phyloP scores from a whole-genome alignment of 208 protist genomes.

The Trypanosomatidae sp. region DNA sequence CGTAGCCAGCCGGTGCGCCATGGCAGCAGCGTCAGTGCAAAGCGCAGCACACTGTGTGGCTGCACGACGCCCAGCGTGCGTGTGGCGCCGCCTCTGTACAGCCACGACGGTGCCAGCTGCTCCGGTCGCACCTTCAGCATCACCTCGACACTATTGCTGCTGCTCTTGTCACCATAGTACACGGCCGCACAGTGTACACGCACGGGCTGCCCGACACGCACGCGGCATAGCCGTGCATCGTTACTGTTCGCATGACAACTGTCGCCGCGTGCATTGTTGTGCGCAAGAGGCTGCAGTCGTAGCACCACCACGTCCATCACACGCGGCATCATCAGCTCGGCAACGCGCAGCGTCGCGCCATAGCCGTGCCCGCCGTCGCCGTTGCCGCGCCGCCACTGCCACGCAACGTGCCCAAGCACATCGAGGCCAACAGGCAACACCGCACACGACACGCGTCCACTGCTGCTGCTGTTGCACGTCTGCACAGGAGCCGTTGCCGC shows the following conservation, averaged over 20 bases:
- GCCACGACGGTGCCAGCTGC: constrained; percentile 28
- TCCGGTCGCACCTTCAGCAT: constrained; percentile 54
- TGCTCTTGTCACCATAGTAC: constrained; percentile 16
- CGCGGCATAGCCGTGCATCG: background rate
- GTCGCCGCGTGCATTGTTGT: background rate
- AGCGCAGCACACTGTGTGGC: constrained; percentile 8
- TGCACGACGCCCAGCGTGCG: constrained; percentile 18
- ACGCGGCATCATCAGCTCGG: constrained; percentile 14
- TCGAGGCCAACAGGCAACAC: constrained; percentile 7
- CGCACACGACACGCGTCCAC: constrained; percentile 1
- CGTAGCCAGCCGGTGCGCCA: constrained; percentile 39
- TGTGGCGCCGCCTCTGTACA: constrained; percentile 53
- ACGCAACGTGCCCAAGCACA: constrained; percentile 34
- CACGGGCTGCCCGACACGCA: constrained; percentile 15
- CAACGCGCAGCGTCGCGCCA: too few relatives aligned
- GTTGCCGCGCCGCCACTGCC: constrained; percentile 29
- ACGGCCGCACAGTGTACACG: constrained; percentile 16
- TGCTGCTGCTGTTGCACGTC: constrained; percentile 6
- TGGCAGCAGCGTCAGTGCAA: constrained; percentile 36
- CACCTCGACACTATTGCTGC: constrained; percentile 10
- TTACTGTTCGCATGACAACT: background rate
- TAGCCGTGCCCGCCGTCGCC: constrained; percentile 53
- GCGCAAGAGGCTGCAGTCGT: constrained; percentile 9
- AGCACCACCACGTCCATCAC: constrained; percentile 14
- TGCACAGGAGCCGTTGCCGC: too few relatives aligned